Conservation (phyloP, 2,329 filamentous ascomycete species). For the Apiospora pterosperma region DNA sequence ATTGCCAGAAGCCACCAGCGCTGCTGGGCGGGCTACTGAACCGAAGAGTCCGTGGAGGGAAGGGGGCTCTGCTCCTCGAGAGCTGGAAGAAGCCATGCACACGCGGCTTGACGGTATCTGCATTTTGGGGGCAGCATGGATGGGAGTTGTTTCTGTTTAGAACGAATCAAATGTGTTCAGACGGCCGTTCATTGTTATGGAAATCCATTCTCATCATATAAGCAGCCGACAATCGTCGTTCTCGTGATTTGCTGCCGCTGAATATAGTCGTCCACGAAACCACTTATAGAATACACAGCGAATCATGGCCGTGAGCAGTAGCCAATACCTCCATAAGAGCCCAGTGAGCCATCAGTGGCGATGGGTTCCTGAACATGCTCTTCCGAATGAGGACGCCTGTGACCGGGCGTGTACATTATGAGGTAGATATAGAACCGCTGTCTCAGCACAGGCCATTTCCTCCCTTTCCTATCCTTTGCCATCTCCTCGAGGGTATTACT, state of each 20-base stretch:
- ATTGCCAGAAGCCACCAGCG: background rate
- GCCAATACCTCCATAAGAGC: background rate
- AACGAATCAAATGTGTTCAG: background rate
- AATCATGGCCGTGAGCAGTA: background rate
- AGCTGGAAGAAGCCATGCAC: background rate
- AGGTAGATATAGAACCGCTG: background rate
- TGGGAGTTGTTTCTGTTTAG: slow-evolving; percentile 1
- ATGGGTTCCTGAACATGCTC: background rate
- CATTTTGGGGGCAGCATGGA: background rate
- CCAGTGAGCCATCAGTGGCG: background rate
- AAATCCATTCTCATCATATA: background rate
- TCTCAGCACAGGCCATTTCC: background rate
- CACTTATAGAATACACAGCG: background rate
- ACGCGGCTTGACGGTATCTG: background rate
- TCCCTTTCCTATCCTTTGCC: background rate
- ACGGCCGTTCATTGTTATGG: background rate
- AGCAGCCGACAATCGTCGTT: background rate
- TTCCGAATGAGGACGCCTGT: background rate
- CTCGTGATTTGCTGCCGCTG: background rate
- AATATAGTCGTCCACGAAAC: background rate
- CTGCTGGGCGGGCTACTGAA: background rate
- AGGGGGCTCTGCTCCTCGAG: background rate
- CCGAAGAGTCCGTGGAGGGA: background rate
- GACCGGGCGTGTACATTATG: background rate
- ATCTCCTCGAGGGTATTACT: background rate